These are phyloP conservation scores for Chrysochromulina tobinii DNA, from an alignment of 78 protist species.

Conservation along the genomic window DNA sequence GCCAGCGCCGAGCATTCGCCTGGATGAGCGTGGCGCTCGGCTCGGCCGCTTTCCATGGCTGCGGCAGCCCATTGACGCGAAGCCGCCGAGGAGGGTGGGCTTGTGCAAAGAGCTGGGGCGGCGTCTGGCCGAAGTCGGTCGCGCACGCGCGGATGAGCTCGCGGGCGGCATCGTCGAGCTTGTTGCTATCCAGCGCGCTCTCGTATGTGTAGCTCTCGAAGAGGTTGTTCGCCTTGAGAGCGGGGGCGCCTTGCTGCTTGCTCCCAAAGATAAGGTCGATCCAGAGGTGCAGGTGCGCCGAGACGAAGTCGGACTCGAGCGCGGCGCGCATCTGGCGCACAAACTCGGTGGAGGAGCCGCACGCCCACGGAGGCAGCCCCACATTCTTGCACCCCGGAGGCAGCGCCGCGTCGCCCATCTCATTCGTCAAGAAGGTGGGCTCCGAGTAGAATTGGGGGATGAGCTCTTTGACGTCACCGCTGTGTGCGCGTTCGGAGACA, in stretches of 20 bases:
- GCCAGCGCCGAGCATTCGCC: too few species aligned
- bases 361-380: conserved; percentile 91
- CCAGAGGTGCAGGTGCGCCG: conserved; percentile 88
- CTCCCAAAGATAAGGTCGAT: conserved; percentile 95
- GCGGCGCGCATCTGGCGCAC: conserved; percentile 64
- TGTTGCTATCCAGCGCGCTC: conserved; percentile 77
- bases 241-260: conserved; percentile 77
- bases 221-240: not conserved
- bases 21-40: too few species aligned
- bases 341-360: conserved; percentile 65
- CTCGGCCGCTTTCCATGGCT: too few species aligned
- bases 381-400: conserved; percentile 62
- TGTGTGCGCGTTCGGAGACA: conserved; percentile 43
- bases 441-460: not conserved
- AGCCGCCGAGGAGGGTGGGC: conserved; percentile 75
- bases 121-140: conserved; percentile 96
- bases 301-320: conserved; percentile 83
- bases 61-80: too few species aligned
- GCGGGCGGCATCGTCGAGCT: conserved; percentile 59
- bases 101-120: conserved; percentile 82
- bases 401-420: not conserved
- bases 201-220: conserved; percentile 55
- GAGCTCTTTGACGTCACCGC: conserved; percentile 82
- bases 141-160: conserved; percentile 65
- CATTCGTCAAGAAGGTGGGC: not conserved